A percentile compares a stretch with the other conserved stretches of the same genome.
phyloP scores from a whole-genome alignment of 83 land plant species.

The Isoetes engelmannii region DNA sequence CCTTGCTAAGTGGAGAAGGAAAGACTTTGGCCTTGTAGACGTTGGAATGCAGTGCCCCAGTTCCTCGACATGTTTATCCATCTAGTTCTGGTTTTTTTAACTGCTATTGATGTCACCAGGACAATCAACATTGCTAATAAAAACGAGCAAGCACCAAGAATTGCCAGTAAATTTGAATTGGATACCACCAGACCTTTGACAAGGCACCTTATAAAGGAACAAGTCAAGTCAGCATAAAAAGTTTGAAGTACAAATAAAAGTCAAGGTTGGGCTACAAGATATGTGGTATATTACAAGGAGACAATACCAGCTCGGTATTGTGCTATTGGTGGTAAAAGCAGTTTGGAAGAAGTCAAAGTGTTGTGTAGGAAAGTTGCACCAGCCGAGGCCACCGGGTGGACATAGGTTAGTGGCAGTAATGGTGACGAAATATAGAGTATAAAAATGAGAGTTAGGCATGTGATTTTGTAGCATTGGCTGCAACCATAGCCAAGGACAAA shows the following conservation, averaged over 20 bases:
- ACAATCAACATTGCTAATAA: constrained; percentile 15
- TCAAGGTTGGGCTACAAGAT: not conserved
- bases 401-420: constrained; percentile 18
- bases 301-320: constrained; percentile 18
- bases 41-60: constrained; percentile 41
- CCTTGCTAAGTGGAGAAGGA: too few species aligned
- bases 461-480: constrained; percentile 16
- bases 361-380: constrained; percentile 13
- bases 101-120: constrained; percentile 16
- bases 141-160: constrained; percentile 2
- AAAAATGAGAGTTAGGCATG: constrained; percentile 5
- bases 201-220: constrained; percentile 16
- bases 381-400: constrained; percentile 13
- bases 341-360: constrained; percentile 16
- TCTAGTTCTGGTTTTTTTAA: constrained; percentile 24
- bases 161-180: constrained; percentile 9
- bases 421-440: not conserved
- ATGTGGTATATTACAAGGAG: constrained; percentile 10
- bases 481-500: constrained; percentile 10
- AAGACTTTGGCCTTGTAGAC: constrained; percentile 19
- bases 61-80: constrained; percentile 23
- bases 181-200: constrained; percentile 17
- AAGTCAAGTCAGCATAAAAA: not conserved
- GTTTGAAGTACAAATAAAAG: not conserved
- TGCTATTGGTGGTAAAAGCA: constrained; percentile 2